Evolutionary conservation across 495 filamentous ascomycete species (phyloP).

Genomic region (Friedmanniomyces simplex): DNA sequence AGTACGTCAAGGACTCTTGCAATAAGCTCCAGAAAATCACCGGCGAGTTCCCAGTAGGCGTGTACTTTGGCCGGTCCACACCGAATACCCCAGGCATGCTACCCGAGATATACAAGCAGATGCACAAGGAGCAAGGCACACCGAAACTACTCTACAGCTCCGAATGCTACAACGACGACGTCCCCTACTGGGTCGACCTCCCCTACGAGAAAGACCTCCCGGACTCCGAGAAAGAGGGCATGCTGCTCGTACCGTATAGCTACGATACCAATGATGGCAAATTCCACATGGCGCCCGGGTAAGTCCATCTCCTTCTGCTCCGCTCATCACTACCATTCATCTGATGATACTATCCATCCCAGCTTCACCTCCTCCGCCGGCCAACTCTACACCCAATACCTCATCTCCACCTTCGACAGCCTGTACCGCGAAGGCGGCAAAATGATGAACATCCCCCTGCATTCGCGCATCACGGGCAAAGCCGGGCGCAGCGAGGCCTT

Average conservation of each 20-base stretch:
- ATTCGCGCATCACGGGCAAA: constrained; percentile 26
- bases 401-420: constrained; percentile 27
- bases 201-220: constrained; percentile 23
- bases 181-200: constrained; percentile 29
- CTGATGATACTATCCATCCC: background rate
- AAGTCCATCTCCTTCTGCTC: background rate
- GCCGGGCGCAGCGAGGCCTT: constrained; percentile 26
- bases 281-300: constrained; percentile 30
- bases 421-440: constrained; percentile 29
- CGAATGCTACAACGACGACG: constrained; percentile 30
- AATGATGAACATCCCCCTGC: constrained; percentile 31
- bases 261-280: constrained; percentile 23
- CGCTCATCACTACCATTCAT: background rate
- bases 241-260: constrained; percentile 27
- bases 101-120: constrained; percentile 22
- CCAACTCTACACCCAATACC: constrained; percentile 24
- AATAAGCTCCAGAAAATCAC: constrained; percentile 23
- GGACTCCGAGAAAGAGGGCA: constrained; percentile 22
- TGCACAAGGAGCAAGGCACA: constrained; percentile 15
- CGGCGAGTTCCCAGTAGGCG: constrained; percentile 26
- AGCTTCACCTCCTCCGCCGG: constrained; percentile 12
- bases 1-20: constrained; percentile 27
- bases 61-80: constrained; percentile 28
- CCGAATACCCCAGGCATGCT: constrained; percentile 25
- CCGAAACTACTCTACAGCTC: constrained; percentile 23